Evolutionary conservation across 1,284 basidiomycete genomes (phyloP).

Genomic region (Boletus nobilissimus): DNA sequence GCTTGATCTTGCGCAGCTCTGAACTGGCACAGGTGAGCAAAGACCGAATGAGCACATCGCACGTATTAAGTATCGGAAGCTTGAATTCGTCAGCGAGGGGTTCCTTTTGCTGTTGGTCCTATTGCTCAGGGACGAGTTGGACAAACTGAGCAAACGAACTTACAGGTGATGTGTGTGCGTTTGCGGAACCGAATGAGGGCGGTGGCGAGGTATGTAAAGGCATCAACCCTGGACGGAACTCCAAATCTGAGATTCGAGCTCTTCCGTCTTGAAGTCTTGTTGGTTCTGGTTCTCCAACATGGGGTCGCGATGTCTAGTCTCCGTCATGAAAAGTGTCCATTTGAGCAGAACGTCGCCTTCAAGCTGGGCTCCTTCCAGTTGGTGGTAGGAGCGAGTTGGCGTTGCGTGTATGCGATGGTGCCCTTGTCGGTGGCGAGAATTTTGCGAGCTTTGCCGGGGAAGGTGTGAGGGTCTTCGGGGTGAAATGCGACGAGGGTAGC

Average conservation of each 20-base stretch:
- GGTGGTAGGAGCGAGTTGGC: conserved; percentile 60
- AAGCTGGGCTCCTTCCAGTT: conserved; percentile 81
- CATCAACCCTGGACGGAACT: conserved; percentile 84
- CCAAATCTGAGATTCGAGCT: conserved; percentile 84
- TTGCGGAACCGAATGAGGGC: conserved; percentile 63
- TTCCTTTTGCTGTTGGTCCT: conserved; percentile 67
- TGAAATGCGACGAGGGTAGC: conserved; percentile 77
- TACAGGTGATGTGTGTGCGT: conserved; percentile 54
- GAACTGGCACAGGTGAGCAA: conserved; percentile 84
- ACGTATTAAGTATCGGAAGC: conserved; percentile 67
- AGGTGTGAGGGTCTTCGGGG: conserved; percentile 64
- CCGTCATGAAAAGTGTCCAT: no score
- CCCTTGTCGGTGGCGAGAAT: conserved; percentile 56
- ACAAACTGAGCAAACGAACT: conserved; percentile 59
- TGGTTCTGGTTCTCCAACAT: conserved; percentile 71
- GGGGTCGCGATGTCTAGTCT: conserved; percentile 75
- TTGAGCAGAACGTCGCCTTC: conserved; percentile 80
- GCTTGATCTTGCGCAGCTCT: conserved; percentile 89
- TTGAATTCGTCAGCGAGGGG: conserved; percentile 73
- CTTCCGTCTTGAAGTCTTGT: conserved; percentile 77
- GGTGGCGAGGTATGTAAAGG: conserved; percentile 78
- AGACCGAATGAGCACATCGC: conserved; percentile 78
- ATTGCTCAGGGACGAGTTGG: conserved; percentile 56
- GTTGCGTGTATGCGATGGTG: conserved; percentile 65
- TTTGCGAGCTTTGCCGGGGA: conserved; percentile 57